These are phyloP conservation scores for Phanerochaete carnosa DNA, from an alignment of 768 basidiomycete genomes.

Conservation along the genomic window DNA sequence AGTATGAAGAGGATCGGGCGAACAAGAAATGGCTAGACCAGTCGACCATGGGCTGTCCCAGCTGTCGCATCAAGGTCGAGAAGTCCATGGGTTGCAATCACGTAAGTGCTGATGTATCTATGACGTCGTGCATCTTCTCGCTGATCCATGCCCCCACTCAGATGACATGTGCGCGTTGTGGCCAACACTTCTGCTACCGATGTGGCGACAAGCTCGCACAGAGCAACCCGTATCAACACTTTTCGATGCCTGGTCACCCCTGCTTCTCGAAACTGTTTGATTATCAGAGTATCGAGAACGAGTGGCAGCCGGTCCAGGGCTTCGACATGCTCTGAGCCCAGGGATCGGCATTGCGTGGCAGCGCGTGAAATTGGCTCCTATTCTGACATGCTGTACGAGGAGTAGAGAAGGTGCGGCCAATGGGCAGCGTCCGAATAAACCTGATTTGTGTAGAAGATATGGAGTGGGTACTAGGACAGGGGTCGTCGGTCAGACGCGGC, in stretches of 20 bases:
- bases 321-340: constrained; percentile 24
- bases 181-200: constrained; percentile 78
- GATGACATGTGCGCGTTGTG: constrained; percentile 80
- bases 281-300: constrained; percentile 34
- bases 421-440: neutral
- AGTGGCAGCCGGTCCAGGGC: constrained; percentile 47
- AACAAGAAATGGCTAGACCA: constrained; percentile 71
- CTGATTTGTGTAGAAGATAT: neutral
- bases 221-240: constrained; percentile 64
- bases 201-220: constrained; percentile 56
- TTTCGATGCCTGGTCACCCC: constrained; percentile 44
- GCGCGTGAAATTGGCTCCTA: neutral
- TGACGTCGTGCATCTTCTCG: constrained; percentile 11
- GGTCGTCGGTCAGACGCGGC: neutral
- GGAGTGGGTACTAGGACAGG: neutral
- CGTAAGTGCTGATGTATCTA: constrained; percentile 36
- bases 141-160: constrained; percentile 21
- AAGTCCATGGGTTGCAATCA: constrained; percentile 86
- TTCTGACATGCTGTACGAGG: neutral
- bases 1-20: constrained; percentile 69
- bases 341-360: neutral
- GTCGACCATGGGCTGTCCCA: constrained; percentile 70
- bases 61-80: constrained; percentile 70
- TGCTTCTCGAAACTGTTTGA: constrained; percentile 75
- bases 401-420: neutral